Conservation (phyloP, 2,329 filamentous ascomycete species). For the Neonectria coccinea region DNA sequence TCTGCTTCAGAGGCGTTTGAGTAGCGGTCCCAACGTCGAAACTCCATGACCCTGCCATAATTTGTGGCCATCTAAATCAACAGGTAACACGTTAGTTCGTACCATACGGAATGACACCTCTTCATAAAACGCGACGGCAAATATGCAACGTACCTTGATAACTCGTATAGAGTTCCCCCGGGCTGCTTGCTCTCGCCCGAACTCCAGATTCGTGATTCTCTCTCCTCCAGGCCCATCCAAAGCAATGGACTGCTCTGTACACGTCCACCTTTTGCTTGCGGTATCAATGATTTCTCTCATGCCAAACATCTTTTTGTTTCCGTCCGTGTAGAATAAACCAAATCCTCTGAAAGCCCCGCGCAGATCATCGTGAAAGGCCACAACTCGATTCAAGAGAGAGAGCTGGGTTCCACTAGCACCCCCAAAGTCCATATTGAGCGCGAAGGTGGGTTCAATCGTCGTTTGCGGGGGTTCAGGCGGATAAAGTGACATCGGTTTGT, state of each 20-base stretch:
- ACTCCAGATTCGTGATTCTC: not conserved
- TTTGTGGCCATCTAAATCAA: not conserved
- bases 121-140: not conserved
- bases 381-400: constrained; percentile 10
- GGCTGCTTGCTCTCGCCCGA: not conserved
- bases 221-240: constrained; percentile 23
- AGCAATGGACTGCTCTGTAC: constrained; percentile 12
- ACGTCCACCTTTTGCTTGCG: not conserved
- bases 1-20: not conserved
- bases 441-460: not conserved
- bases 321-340: constrained; percentile 22
- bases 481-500: not conserved
- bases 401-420: not conserved
- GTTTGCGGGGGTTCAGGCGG: not conserved
- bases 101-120: not conserved
- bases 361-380: not conserved
- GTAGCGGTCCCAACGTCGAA: not conserved
- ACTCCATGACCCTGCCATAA: not conserved
- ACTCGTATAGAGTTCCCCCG: not conserved
- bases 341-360: not conserved
- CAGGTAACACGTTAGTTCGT: not conserved
- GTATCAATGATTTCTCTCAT: not conserved
- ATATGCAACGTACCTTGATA: not conserved
- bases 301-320: constrained; percentile 6
- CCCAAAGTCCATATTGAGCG: constrained; percentile 26